Base-by-base conservation (phyloP, 345 rosid species). In the Boechera divaricarpa region DNA sequence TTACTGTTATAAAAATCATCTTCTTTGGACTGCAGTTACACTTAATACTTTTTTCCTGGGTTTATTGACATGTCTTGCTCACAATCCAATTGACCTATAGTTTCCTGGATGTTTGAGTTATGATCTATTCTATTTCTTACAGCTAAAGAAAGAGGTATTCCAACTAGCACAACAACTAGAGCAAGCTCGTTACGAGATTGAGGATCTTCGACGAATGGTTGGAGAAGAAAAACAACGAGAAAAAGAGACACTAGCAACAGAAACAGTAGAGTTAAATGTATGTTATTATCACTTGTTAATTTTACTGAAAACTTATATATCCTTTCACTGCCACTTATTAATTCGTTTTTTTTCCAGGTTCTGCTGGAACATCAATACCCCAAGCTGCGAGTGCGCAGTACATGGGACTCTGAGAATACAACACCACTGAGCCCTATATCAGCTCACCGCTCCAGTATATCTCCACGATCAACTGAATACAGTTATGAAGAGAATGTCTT, bases 121-220 rank as follows among this genome's bases (percentile, higher is more conserved):
- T 61, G 18, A 42, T 55, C 12, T 44, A 24, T 32, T 47, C 24
- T 51, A 55, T 74, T 57, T 56, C 29, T 57, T 45, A 26, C 87
- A 93, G 96, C 89, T 93, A 42, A 87, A 78, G 81, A 84, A 82
- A 55, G 92, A 89, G 76, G 79, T 89, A 28, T 36, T 51, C 47
- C 81, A 85, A 56, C 85, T 91, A 80, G 83, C 78, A 45, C 80
- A 63, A 69, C 84, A 82, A 74, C 83, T 86, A 58, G 86, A 86
- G 53, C 70, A 78, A 76, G 89, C 86, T 76, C 83, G 67, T 62
- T 77, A 83, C 16, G 88, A 85, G 82, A 85, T 87, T 79, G 83
- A 86, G 80, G 81, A 83, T 74, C 82, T 87, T 72, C 82, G 77
- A 24, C 74, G 18, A 74, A 61, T 61, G 77, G 77, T 82, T 47